Base-by-base conservation (phyloP, 2,329 filamentous ascomycete genomes). In the Colletotrichum cereale region DNA sequence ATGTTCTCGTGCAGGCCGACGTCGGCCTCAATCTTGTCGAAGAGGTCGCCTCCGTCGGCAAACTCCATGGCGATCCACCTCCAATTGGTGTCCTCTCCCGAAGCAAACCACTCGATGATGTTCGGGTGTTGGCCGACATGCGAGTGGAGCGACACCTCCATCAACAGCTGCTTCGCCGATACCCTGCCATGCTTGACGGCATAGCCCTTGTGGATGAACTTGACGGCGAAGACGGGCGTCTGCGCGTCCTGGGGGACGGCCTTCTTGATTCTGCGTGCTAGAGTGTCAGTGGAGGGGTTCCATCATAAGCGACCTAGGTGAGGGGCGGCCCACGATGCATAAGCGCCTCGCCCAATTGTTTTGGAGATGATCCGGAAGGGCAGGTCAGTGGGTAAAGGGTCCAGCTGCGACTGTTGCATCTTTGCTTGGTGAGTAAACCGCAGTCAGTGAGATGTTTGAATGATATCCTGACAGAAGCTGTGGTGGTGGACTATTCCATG, bases 1-100 rank as follows among this genome's bases (percentile, higher is more conserved):
- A 99, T 94, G 79, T 98, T 94, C 80, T 97, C 91, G 8, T 92
- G 90, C n/a, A 98, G 94, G 58, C 96, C 96, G 55, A 96, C 93
- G 81, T 99, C 96, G 24, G 96, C 95, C 83, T 99, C 97, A 76
- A 99, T 98, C 86, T 99, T 99, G 89, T 99, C 96, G 81, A 99
- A 99, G 10, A 99, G 87, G 80, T 99, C 96, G 14, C 96, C 96
- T 52, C 96, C 96, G 77, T 97, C 94, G 56, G 96, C 96, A 75
- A 94, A 92, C 82, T 99, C 96, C 95, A 99, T 98, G 48, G 95
- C 96, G 76, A 99, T 97, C 96, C 96, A 99, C 76, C 93, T 90
- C 96, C 96, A 99, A 24, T 91, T 84, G 0, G 86, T 78, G 79
- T 99, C 95, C 80, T 98, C 94, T 66, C 95, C 96, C 2, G 92